Percentiles rank a stretch among this genome's conserved stretches.
Conservation (phyloP, 2,329 filamentous ascomycete species). For the Stagonosporopsis cucurbitacearum region DNA sequence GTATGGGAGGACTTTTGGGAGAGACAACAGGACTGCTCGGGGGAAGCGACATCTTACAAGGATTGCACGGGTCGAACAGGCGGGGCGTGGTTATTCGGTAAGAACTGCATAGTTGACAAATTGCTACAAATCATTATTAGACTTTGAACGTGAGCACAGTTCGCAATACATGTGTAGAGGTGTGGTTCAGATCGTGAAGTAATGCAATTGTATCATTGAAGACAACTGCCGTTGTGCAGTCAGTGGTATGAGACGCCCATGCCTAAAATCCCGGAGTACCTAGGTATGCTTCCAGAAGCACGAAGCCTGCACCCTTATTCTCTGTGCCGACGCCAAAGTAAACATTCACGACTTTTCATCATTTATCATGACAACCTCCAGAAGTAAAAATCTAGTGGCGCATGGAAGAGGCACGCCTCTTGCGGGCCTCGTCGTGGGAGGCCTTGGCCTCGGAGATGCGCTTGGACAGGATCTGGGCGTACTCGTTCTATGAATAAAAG, state of each 20-base stretch:
- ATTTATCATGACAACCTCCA: constrained; percentile 34
- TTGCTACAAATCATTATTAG: constrained; percentile 1
- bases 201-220: constrained; percentile 48
- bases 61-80: constrained; percentile 78
- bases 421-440: constrained; percentile 90
- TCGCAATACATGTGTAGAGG: neutral
- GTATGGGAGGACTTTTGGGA: constrained; percentile 57
- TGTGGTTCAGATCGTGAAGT: constrained; percentile 32
- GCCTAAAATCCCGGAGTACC: constrained; percentile 42
- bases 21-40: constrained; percentile 63
- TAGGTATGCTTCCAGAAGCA: constrained; percentile 38
- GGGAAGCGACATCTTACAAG: constrained; percentile 85
- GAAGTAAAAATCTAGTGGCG: constrained; percentile 41
- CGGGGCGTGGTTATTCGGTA: constrained; percentile 58
- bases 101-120: neutral
- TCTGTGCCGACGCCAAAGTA: constrained; percentile 47
- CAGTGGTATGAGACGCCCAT: constrained; percentile 45
- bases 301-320: constrained; percentile 41
- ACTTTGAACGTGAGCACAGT: neutral
- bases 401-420: constrained; percentile 89
- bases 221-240: constrained; percentile 46
- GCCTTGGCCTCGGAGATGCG: constrained; percentile 96
- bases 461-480: constrained; percentile 94
- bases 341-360: constrained; percentile 45
- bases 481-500: constrained; percentile 79